Evolutionary conservation across 176 grass and related monocot genomes (phyloP).

Genomic region (Zoysia japonica): DNA sequence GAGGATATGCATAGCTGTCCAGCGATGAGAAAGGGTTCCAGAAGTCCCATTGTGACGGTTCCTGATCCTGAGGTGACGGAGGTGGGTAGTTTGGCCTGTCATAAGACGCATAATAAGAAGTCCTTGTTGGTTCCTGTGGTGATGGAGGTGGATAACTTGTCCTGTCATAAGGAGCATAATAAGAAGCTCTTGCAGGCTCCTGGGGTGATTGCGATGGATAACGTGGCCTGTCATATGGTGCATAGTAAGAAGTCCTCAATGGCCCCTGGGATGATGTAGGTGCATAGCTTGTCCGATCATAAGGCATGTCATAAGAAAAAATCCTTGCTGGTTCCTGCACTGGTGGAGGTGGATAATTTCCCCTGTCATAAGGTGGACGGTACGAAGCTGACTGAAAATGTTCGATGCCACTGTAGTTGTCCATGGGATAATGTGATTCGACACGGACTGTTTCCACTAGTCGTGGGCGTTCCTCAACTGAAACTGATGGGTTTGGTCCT

Average conservation of each 20-base stretch:
- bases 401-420: slow-evolving; percentile 49
- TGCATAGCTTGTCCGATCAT: slow-evolving; percentile 47
- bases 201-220: slow-evolving; percentile 53
- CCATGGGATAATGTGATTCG: slow-evolving; percentile 67
- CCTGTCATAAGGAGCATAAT: slow-evolving; percentile 44
- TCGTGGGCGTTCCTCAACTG: slow-evolving; percentile 68
- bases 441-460: slow-evolving; percentile 61
- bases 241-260: slow-evolving; percentile 56
- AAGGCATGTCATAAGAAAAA: slow-evolving; percentile 42
- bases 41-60: slow-evolving; percentile 81
- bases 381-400: slow-evolving; percentile 52
- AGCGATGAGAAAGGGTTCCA: slow-evolving; percentile 88
- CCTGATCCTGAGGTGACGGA: slow-evolving; percentile 62
- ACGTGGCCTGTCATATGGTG: slow-evolving; percentile 51
- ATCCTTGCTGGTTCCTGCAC: slow-evolving; percentile 63
- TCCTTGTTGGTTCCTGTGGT: slow-evolving; percentile 67
- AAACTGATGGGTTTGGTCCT: slow-evolving; percentile 68
- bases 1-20: slow-evolving; percentile 64
- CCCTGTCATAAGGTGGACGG: slow-evolving; percentile 51
- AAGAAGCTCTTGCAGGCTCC: slow-evolving; percentile 64
- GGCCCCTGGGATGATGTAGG: slow-evolving; percentile 59
- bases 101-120: slow-evolving; percentile 49
- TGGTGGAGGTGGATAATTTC: slow-evolving; percentile 49
- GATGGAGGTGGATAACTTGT: slow-evolving; percentile 47
- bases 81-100: slow-evolving; percentile 60